These are phyloP conservation scores for Naganishia cerealis DNA, from an alignment of 1,284 basidiomycete species.

Conservation along the genomic window DNA sequence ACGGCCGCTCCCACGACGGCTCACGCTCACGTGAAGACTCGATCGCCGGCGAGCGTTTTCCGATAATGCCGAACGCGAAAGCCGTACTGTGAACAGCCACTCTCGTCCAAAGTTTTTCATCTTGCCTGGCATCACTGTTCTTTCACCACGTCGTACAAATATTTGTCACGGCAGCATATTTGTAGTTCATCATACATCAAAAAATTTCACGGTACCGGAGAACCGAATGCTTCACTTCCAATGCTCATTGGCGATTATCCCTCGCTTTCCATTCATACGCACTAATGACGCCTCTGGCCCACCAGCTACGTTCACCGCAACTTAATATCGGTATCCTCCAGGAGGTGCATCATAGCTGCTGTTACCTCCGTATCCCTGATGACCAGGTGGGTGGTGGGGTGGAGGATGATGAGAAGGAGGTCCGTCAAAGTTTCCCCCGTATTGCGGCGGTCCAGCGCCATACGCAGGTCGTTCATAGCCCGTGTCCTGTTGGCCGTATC, in stretches of 20 bases:
- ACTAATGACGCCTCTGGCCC: background rate
- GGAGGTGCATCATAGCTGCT: conserved; percentile 11
- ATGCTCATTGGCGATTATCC: too few species aligned
- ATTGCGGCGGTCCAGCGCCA: conserved; percentile 14
- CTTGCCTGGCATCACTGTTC: too few species aligned
- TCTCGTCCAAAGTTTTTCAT: too few species aligned
- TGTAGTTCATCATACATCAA: too few species aligned
- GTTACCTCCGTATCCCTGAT: conserved; percentile 8
- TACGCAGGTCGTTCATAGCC: conserved; percentile 9
- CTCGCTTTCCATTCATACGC: background rate
- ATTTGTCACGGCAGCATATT: too few species aligned
- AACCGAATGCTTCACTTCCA: too few species aligned
- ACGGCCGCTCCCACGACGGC: background rate
- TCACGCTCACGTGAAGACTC: conserved; percentile 20
- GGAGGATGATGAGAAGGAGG: conserved; percentile 17
- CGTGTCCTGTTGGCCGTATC: conserved; percentile 12
- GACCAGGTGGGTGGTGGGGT: conserved; percentile 22
- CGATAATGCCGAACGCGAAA: conserved; percentile 26
- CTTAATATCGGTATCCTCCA: conserved; percentile 18
- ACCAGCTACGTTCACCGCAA: background rate
- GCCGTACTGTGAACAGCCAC: conserved; percentile 4
- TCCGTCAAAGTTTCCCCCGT: conserved; percentile 17
- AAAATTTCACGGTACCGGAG: too few species aligned
- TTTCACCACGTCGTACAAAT: too few species aligned
- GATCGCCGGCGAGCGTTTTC: conserved; percentile 3